Evolutionary conservation across 805 yeast species (phyloP), one percentile per base, ranked within the genome.

Genomic region (Cyberlindnera euphorbiiphila): DNA sequence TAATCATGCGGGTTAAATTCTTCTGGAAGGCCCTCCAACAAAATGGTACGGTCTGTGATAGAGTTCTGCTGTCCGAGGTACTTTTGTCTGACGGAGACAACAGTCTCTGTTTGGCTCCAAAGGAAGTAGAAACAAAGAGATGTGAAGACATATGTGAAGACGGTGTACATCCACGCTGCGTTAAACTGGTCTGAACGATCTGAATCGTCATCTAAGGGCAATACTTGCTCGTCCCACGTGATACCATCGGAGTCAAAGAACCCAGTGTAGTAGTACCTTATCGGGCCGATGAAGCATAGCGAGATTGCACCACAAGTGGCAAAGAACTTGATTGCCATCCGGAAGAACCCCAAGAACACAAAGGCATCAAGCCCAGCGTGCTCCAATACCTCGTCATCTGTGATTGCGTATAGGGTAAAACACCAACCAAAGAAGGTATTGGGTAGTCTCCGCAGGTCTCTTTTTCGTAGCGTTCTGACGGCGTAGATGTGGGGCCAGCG

Each of bases 311-410:
- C 71, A 52, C 88, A 83, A 0, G 74, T 64, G 2, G 77, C 65
- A 20, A 91, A 63, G 12, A 85, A 66, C 55, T 78, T 76, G 36
- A 89, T 85, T 42, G 93, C 75, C 88, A 89, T 86, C 42, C 83
- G 81, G 72, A 93, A 93, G 61, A 91, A 91, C 2, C 91, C 87
- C 21, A 91, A 62, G 53, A 85, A 91, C 35, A 93, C 98, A 62
- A 72, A 87, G 0, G 97, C 97, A 63, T 91, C 98, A 31, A 91
- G 63, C 0, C 98, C 98, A 3, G 96, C 95, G 51, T 81, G 82
- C 44, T 87, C 91, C 36, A 93, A 66, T 1, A 93, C 77, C 43
- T 88, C 87, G 9, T 75, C 72, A 48, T 93, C 98, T 16, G 72
- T 68, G n/a, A 91, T 76, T 12, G 60, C 59, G 54, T 75, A 74